Evolutionary conservation across 2,329 filamentous ascomycete genomes (phyloP).

Genomic region (Karstenula rhodostoma): DNA sequence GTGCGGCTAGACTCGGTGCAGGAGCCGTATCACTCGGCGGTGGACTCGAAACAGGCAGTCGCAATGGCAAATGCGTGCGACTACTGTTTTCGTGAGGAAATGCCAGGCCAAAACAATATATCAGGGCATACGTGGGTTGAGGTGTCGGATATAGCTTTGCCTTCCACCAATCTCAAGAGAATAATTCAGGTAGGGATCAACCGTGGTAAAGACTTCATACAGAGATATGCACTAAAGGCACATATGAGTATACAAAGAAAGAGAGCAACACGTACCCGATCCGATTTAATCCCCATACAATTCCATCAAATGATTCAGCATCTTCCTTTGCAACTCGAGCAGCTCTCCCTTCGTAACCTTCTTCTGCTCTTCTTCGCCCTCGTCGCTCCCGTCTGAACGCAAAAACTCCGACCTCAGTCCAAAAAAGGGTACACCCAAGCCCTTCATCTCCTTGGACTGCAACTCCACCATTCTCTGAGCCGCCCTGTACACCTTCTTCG

Average conservation of each 20-base stretch:
- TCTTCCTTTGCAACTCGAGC: conserved; percentile 44
- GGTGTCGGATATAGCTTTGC: too few relatives aligned
- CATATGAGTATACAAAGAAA: background rate
- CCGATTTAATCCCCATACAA: conserved; percentile 37
- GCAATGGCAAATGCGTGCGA: background rate
- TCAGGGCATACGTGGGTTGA: too few relatives aligned
- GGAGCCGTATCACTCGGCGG: background rate
- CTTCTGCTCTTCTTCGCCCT: conserved; percentile 8
- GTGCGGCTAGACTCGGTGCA: background rate
- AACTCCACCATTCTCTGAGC: conserved; percentile 66
- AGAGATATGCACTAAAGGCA: background rate
- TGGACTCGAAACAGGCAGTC: background rate
- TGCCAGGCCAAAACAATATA: too few relatives aligned
- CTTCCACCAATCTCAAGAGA: too few relatives aligned
- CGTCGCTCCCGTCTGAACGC: conserved; percentile 29
- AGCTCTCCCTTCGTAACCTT: conserved; percentile 41
- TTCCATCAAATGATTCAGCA: conserved; percentile 46
- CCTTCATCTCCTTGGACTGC: conserved; percentile 64
- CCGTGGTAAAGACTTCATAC: background rate
- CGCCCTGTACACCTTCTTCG: conserved; percentile 69
- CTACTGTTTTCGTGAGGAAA: too few relatives aligned
- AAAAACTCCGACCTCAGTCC: conserved; percentile 37
- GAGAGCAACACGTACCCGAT: background rate
- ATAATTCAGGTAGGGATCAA: background rate
- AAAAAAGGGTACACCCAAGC: conserved; percentile 55